phyloP scores from a whole-genome alignment of 2,329 filamentous ascomycete species.

The Rutstroemia sp. region DNA sequence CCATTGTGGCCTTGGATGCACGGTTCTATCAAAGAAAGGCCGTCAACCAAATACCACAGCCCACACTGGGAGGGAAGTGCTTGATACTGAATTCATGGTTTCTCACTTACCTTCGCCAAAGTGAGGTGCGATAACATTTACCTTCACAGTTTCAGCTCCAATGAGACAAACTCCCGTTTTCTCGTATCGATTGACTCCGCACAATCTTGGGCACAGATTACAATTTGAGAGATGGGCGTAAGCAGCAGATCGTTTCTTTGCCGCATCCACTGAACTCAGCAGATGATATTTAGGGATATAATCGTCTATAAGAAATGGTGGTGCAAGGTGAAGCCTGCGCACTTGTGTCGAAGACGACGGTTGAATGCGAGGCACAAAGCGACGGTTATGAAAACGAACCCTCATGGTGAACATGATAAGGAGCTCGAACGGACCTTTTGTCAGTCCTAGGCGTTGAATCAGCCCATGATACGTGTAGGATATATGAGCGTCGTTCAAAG shows the following conservation, averaged over 20 bases:
- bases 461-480: not conserved
- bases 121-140: conserved; percentile 79
- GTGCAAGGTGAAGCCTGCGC: conserved; percentile 42
- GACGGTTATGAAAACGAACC: not conserved
- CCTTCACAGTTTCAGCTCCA: conserved; percentile 63
- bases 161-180: conserved; percentile 73
- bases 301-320: conserved; percentile 64
- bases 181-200: conserved; percentile 75
- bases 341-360: not conserved
- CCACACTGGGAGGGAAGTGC: not conserved
- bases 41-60: conserved; percentile 1
- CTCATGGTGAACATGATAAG: not conserved
- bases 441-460: not conserved
- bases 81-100: not conserved
- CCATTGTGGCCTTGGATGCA: conserved; percentile 79
- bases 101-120: conserved; percentile 60
- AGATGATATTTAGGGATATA: conserved; percentile 68
- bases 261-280: conserved; percentile 58
- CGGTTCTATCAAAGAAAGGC: conserved; percentile 42
- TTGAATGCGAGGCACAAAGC: not conserved
- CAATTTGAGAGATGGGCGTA: conserved; percentile 71
- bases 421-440: too few species aligned
- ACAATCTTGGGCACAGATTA: conserved; percentile 72
- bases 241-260: conserved; percentile 65
- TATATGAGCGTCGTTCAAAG: too few species aligned